These are phyloP conservation scores for Quercus rubra DNA, from an alignment of 306 rosid species.

Conservation along the genomic window DNA sequence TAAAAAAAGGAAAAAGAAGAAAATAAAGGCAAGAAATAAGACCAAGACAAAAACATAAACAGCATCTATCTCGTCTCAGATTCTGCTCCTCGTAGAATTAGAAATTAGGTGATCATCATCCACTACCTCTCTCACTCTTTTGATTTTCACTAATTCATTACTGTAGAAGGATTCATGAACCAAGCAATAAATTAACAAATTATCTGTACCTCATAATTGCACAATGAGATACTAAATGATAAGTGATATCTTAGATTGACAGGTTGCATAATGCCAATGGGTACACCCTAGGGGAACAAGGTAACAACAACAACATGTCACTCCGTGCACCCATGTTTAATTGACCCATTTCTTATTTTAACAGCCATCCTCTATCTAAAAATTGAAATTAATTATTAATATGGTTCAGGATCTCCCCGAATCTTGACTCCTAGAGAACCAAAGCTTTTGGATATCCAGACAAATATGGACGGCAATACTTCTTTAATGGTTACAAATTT, in stretches of 20 bases:
- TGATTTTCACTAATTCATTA: background rate
- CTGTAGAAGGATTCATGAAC: background rate
- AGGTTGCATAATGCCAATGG: slow-evolving; percentile 5
- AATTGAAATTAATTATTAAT: background rate
- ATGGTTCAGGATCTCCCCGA: background rate
- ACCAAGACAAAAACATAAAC: background rate
- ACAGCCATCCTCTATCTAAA: background rate
- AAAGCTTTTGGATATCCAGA: background rate
- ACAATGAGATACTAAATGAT: background rate
- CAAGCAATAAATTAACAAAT: background rate
- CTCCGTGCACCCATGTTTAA: slow-evolving; percentile 12
- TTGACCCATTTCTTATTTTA: background rate
- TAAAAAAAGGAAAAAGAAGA: background rate
- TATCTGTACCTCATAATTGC: background rate
- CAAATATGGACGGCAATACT: slow-evolving; percentile 18
- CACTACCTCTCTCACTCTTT: background rate
- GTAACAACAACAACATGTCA: slow-evolving; percentile 13
- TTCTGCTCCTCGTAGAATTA: background rate
- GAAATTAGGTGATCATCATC: background rate
- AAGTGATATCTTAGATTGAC: slow-evolving; percentile 7
- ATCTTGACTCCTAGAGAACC: background rate
- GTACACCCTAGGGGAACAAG: slow-evolving; percentile 15
- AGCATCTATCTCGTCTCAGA: background rate
- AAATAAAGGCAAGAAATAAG: too few species aligned
- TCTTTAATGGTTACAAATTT: slow-evolving; percentile 24